Percentiles rank a stretch among this genome's conserved stretches.
Evolutionary conservation across 108 stramenopile species (phyloP).

Genomic region (Nannochloropsis salina): DNA sequence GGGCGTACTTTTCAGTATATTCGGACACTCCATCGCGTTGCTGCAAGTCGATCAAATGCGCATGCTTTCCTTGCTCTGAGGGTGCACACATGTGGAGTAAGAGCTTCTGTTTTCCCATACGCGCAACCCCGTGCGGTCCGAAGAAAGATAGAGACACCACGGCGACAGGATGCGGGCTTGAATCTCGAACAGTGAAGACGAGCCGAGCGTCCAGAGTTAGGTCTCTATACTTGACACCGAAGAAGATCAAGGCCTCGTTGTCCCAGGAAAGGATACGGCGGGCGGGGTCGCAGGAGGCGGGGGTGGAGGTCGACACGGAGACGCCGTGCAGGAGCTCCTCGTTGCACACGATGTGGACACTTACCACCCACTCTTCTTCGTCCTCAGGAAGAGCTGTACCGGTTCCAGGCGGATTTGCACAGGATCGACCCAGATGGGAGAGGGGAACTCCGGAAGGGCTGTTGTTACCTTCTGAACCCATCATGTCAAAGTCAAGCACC

Average conservation of each 20-base stretch:
- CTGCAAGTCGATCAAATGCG: not conserved
- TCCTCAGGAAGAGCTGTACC: too few relatives aligned
- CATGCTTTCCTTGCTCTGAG: too few relatives aligned
- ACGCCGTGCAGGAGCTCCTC: slow-evolving; percentile 25
- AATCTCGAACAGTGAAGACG: slow-evolving; percentile 28
- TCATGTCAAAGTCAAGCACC: too few relatives aligned
- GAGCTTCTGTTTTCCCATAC: slow-evolving; percentile 26
- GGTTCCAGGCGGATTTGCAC: too few relatives aligned
- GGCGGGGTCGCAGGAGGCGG: not conserved
- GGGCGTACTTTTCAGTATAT: not conserved
- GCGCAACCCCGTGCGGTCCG: not conserved
- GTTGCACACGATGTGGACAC: slow-evolving; percentile 15
- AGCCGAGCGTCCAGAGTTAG: slow-evolving; percentile 34
- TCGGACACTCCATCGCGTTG: slow-evolving; percentile 18
- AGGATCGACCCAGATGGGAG: too few relatives aligned
- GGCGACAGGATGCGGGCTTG: not conserved
- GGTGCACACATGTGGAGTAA: not conserved
- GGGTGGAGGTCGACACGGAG: slow-evolving; percentile 21
- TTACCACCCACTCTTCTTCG: not conserved
- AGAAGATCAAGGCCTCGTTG: slow-evolving; percentile 21
- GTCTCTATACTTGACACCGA: slow-evolving; percentile 39
- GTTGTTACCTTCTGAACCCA: too few relatives aligned
- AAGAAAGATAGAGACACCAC: not conserved
- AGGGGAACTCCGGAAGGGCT: too few relatives aligned
- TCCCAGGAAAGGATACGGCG: not conserved